Base-by-base conservation (phyloP, 2,329 filamentous ascomycete genomes). In the Clonostachys rhizophaga region DNA sequence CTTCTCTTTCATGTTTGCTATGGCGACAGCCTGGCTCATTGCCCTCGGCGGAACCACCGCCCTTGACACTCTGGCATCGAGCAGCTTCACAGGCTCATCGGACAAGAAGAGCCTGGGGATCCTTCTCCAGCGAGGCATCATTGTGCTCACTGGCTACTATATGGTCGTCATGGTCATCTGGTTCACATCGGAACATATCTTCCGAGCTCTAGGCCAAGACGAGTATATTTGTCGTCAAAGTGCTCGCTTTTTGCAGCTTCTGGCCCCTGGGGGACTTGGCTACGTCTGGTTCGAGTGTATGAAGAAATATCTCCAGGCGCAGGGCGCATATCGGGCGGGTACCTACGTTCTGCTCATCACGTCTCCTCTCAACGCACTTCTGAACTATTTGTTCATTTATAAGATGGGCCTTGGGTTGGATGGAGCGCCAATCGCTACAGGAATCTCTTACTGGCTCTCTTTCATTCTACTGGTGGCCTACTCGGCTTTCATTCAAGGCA, bases 1-100 rank as follows among this genome's bases (percentile, higher is more conserved):
- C 1, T 95, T 95, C 58, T 88, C 87, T 3, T 92, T 94, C 71
- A 95, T 95, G 90, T 95, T 95, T 56, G 90, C 90, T 47, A 91
- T 92, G 87, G 84, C 87, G 18, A 90, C 89, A 1, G 90, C 84
- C 0, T 95, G 90, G 89, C 77, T 95, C 36, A 87, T 95, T 49
- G 90, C 85, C 0, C 77, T 95, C 5, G 90, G 90, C 30, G 90
- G 90, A 8, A 91, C 89, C 0, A 95, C 89, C 2, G 90, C 90
- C 0, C 76, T 95, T 40, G 90, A 95, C 62, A 95, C 90, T 0
- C 71, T 95, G 20, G 89, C 88, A 3, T 91, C 88, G 0, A 89
- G 85, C 42, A 86, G 84, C 41, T 95, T 90, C 62, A 95, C 90
- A 0, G 87, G 87, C 1, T 89, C 87, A 52, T 80, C 83, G 53